Conservation (phyloP, 2,329 filamentous ascomycete species). For the Emericellopsis atlantica region DNA sequence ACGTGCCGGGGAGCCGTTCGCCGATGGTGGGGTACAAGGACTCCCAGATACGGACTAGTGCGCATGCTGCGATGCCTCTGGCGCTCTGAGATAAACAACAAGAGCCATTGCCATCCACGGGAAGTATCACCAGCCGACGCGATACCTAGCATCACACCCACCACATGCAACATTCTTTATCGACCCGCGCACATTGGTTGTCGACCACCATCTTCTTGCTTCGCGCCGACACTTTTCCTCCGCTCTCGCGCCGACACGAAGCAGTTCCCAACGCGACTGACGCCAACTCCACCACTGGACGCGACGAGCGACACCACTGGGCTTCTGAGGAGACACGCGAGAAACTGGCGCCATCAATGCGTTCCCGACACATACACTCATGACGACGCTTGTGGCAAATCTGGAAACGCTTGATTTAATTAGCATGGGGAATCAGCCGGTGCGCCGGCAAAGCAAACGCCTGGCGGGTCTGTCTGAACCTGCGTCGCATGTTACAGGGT, state of each 20-base stretch:
- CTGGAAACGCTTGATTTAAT: constrained; percentile 53
- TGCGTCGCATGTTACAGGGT: no score
- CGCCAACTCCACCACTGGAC: not conserved
- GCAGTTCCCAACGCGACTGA: constrained; percentile 4
- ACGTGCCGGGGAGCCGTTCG: not conserved
- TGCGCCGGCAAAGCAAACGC: constrained; percentile 51
- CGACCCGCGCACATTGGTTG: no score
- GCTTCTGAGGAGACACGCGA: no score
- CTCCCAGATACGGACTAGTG: not conserved
- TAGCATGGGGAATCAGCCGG: constrained; percentile 56
- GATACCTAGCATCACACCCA: no score
- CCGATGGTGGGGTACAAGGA: not conserved
- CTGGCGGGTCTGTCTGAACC: constrained; percentile 39
- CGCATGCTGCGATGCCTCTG: not conserved
- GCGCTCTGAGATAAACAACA: constrained; percentile 1
- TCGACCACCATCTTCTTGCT: no score
- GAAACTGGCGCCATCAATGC: constrained; percentile 9
- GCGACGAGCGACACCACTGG: not conserved
- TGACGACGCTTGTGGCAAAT: constrained; percentile 57
- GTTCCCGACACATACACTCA: constrained; percentile 36
- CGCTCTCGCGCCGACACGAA: constrained; percentile 4
- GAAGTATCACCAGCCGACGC: no score
- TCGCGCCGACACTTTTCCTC: not conserved
- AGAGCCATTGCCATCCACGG: no score
- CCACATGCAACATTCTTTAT: no score